phyloP scores from a whole-genome alignment of 305 asterid genomes.

The Rubia peregrina region DNA sequence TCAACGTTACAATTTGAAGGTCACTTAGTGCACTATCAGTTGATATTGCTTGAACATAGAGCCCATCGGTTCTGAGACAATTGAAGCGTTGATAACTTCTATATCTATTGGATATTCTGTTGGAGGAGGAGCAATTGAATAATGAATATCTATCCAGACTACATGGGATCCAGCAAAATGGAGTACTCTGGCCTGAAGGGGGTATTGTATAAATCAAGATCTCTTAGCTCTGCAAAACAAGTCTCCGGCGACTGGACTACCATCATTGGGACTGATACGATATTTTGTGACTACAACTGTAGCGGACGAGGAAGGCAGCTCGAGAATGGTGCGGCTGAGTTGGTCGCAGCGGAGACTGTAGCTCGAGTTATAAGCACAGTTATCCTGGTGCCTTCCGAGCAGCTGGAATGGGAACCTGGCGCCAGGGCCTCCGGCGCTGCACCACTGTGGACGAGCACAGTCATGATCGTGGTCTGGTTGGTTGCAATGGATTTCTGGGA shows the following conservation, averaged over 20 bases:
- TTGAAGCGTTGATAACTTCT: no score
- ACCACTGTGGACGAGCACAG: not conserved
- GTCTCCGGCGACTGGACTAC: not conserved
- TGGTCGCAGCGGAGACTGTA: not conserved
- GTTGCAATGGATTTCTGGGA: no score
- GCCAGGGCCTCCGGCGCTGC: not conserved
- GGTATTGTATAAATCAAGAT: not conserved
- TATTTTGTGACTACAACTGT: not conserved
- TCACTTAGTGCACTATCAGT: not conserved
- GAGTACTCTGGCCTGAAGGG: no score
- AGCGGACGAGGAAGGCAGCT: not conserved
- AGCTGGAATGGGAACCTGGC: not conserved
- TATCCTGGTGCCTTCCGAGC: not conserved
- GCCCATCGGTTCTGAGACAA: no score
- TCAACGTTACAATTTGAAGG: no score
- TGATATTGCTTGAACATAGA: not conserved
- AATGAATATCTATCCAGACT: not conserved
- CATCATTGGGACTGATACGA: not conserved
- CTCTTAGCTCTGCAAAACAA: not conserved
- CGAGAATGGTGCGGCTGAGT: not conserved
- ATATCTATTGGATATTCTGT: no score
- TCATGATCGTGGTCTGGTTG: not conserved
- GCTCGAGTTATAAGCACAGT: not conserved
- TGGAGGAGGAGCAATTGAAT: not conserved
- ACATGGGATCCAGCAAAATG: no score